Conservation (phyloP, 306 rosid species). For the Prunus kanzakura region DNA sequence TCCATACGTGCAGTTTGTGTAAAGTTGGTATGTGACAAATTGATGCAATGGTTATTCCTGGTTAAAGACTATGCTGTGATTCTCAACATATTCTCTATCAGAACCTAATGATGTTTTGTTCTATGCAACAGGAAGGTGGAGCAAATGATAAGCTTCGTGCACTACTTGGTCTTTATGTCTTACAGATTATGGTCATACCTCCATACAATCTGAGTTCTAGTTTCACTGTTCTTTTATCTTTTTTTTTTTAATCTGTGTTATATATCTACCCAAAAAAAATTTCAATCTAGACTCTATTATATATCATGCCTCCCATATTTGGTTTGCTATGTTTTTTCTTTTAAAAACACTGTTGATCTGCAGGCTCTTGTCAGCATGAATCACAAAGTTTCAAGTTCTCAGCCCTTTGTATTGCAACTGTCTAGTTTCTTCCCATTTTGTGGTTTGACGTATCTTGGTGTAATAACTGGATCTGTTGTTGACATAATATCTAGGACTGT, state of each 20-base stretch:
- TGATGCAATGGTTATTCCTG: constrained; percentile 7
- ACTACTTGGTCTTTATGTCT: constrained; percentile 70
- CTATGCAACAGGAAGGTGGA: constrained; percentile 51
- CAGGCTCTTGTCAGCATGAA: constrained; percentile 70
- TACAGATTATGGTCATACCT: constrained; percentile 67
- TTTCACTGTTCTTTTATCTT: background rate
- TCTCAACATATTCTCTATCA: constrained; percentile 19
- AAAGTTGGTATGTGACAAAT: constrained; percentile 58
- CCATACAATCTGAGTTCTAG: constrained; percentile 3
- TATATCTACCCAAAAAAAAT: background rate
- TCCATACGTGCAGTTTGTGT: constrained; percentile 59
- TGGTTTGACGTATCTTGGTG: constrained; percentile 71
- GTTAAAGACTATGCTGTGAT: constrained; percentile 17
- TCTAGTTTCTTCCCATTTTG: constrained; percentile 64
- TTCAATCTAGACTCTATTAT: constrained; percentile 1
- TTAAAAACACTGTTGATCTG: constrained; percentile 17
- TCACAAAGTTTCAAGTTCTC: constrained; percentile 39
- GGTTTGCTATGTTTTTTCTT: background rate
- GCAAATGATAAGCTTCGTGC: constrained; percentile 51
- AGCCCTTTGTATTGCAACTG: constrained; percentile 41
- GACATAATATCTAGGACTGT: constrained; percentile 43
- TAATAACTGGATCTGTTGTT: constrained; percentile 54
- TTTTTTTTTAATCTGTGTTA: background rate
- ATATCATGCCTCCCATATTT: background rate
- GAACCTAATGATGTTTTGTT: constrained; percentile 16